Conservation (phyloP, 495 filamentous ascomycete genomes). For the Podospora didyma region DNA sequence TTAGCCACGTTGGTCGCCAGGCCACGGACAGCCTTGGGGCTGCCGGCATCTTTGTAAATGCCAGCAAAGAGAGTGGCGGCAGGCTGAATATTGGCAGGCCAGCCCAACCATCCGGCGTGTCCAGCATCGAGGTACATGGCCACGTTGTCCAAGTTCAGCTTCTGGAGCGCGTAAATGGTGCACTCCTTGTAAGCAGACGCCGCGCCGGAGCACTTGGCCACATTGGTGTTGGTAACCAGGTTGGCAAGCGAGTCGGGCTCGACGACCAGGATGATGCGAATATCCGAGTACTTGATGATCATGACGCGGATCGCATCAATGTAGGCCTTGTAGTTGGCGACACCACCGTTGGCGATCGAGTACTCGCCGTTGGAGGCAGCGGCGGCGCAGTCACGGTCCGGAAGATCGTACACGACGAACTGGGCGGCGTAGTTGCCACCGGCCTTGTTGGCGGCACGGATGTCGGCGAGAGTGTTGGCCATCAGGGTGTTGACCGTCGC, state of each 20-base stretch:
- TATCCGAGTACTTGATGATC: constrained; percentile 51
- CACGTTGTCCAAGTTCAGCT: constrained; percentile 71
- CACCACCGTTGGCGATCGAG: constrained; percentile 48
- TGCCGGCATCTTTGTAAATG: constrained; percentile 63
- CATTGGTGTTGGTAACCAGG: constrained; percentile 69
- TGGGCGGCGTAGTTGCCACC: constrained; percentile 39
- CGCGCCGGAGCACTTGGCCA: constrained; percentile 61
- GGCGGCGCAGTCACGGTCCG: constrained; percentile 74
- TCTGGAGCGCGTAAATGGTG: constrained; percentile 64
- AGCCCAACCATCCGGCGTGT: constrained; percentile 79
- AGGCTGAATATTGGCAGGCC: constrained; percentile 70
- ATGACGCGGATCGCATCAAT: constrained; percentile 63
- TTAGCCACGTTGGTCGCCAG: constrained; percentile 78
- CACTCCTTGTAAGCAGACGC: constrained; percentile 61
- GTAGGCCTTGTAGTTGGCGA: constrained; percentile 66
- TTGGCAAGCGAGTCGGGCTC: constrained; percentile 81
- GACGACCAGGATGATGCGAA: constrained; percentile 50
- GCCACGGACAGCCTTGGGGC: constrained; percentile 63
- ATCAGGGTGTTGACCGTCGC: constrained; percentile 57
- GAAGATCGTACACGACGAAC: constrained; percentile 72
- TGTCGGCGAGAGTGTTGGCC: constrained; percentile 46
- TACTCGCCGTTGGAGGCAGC: constrained; percentile 74
- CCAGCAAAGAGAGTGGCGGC: constrained; percentile 63
- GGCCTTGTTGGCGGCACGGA: constrained; percentile 52
- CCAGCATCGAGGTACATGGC: constrained; percentile 82